Percentiles rank a stretch among this genome's conserved stretches.
Conservation (phyloP, 2,329 filamentous ascomycete genomes). For the Sporothrix phasma region DNA sequence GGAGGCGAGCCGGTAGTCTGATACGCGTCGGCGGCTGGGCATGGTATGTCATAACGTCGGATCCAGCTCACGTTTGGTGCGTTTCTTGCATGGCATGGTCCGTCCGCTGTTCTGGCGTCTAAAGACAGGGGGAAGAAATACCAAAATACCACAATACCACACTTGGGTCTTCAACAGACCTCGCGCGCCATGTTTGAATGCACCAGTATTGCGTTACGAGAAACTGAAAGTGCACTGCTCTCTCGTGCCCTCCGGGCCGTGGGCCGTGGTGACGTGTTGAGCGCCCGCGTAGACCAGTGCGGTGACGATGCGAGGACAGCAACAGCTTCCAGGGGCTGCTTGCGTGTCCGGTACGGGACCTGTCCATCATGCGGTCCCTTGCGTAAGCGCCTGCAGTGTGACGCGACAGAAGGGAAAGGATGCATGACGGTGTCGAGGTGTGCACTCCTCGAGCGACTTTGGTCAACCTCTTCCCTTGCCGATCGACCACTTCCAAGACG, state of each 20-base stretch:
- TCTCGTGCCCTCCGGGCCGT: background rate
- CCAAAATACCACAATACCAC: no score
- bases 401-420: background rate
- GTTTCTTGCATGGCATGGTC: background rate
- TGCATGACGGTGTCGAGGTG: background rate
- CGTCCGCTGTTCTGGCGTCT: background rate
- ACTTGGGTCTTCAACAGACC: constrained; percentile 11
- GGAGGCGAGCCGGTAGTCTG: constrained; percentile 31
- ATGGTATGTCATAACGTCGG: no score
- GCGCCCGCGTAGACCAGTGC: no score
- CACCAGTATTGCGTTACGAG: background rate
- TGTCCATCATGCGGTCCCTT: no score
- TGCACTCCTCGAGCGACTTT: background rate
- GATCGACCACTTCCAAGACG: background rate
- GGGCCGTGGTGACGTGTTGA: background rate
- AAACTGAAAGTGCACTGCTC: background rate
- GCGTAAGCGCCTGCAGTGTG: background rate
- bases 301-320: no score
- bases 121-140: background rate
- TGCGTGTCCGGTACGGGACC: no score
- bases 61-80: no score
- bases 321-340: no score
- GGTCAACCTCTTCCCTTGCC: background rate
- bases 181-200: background rate
- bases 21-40: no score